Base-by-base conservation (phyloP, 1,139 yeast species). In the Saccharomyces hybrid region DNA sequence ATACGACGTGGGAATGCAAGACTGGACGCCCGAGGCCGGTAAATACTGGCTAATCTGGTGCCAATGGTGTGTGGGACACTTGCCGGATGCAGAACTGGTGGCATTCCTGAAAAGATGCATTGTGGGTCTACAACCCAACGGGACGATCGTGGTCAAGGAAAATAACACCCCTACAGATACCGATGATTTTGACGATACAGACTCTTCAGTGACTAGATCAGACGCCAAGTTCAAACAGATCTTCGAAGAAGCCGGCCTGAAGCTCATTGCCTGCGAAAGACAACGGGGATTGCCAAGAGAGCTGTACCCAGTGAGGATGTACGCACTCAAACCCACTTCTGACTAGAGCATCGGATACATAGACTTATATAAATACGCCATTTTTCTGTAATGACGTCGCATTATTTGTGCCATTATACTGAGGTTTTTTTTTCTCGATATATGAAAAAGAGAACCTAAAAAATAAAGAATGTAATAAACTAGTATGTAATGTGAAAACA, bases 21-120 rank as follows among this genome's bases (percentile, higher is more conserved):
- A 91, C 54, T 93, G 96, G 86, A 73, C 77, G 3, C 86, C 86
- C 2, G 84, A 81, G 56, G 64, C 68, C 28, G 83, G 82, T 4
- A 81, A 78, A 61, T 93, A 93, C 71, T 88, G 96, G 88, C 70
- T 91, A 48, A 80, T 93, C 16, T 93, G 99, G 99, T 90, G 97
- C 66, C 99, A 93, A 70, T 93, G 99, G 99, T 93, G 99, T 70
- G 86, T 91, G 55, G 98, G 98, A 8, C 99, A 93, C 69, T 75
- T 93, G 56, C 93, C 95, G 2, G 98, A 93, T 69, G 82, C 76
- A 1, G 90, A 81, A 52, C 76, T 93, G 60, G 81, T 93, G 14
- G 72, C 77, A 57, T 91, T 93, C 74, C 77, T 95, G 72, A 70
- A 72, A 59, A 76, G 89, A 59, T 88, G 97, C 70, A 76, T 78